Evolutionary conservation across 768 basidiomycete species (phyloP), one percentile per base, ranked within the genome.

Genomic region (Rhodotorula kratochvilovae): DNA sequence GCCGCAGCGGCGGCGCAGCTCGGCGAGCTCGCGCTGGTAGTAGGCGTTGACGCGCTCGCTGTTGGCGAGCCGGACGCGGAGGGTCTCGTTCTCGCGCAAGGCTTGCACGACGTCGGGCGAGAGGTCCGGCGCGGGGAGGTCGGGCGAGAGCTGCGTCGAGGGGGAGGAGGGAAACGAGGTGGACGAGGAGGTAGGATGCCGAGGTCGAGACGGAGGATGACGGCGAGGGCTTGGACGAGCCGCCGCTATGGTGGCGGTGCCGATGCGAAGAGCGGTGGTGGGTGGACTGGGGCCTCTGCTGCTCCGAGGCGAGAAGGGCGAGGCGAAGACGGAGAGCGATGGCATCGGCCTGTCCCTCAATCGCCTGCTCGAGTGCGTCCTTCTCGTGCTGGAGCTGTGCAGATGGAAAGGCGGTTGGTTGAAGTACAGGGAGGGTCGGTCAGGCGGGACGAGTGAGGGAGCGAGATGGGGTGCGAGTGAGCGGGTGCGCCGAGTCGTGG

Each of bases 1-100:
- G 29, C 70, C 70, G 50, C 61, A 63, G 1, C 61, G 29, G 2
- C 66, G 42, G 16, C 70, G 35, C 50, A 71, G 50, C 48, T 71
- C 70, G 29, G 70, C 70, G 21, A 71, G 62, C 57, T 71, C 70
- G 43, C 66, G 56, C 57, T 67, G 65, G 61, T 71, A 71, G 43
- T 63, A 63, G 42, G 61, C 61, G 36, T 71, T 71, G 50, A 71
- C 70, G 21, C 66, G 65, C 57, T 71, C 70, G 50, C 61, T 63
- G 45, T 71, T 71, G 29, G 70, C 70, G 56, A 71, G 61, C 0
- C 66, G 48, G 27, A 66, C 63, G 11, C 70, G 54, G 2, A 71
- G 45, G 2, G 66, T 58, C 45, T 66, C 57, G 58, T 71, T 71
- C 54, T 71, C 70, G 8, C 70, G 45, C 35, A 71, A n/a, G 1